Evolutionary conservation across 73 alveolate species (phyloP).

Genomic region (Paramecium bursaria): DNA sequence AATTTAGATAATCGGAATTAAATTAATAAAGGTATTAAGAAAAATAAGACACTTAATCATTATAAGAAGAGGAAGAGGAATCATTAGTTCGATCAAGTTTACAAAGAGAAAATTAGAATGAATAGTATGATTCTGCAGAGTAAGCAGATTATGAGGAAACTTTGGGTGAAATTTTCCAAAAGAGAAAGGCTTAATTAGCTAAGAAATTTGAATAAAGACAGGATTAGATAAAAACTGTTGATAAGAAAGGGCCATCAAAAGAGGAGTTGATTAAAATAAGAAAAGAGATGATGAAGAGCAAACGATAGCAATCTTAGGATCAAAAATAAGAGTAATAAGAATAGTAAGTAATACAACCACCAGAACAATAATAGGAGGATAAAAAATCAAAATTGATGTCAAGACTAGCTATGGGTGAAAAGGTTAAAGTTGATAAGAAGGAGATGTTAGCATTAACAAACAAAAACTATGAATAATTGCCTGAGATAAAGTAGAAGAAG

Average conservation of each 20-base stretch:
- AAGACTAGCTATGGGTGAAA: conserved; percentile 55
- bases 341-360: not conserved
- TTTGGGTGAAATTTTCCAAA: conserved; percentile 44
- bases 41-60: not conserved
- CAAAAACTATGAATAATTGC: conserved; percentile 83
- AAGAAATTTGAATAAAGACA: conserved; percentile 18
- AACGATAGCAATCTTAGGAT: not conserved
- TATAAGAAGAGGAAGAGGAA: conserved; percentile 7
- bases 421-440: conserved; percentile 76
- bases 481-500: conserved; percentile 83
- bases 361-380: not conserved
- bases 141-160: conserved; percentile 53
- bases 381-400: not conserved
- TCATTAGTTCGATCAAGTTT: not conserved
- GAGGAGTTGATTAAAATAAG: conserved; percentile 39
- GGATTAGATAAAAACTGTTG: conserved; percentile 10
- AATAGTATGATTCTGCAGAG: not conserved
- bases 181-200: conserved; percentile 47
- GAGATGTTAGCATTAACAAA: conserved; percentile 82
- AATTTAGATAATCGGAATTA: too few relatives aligned
- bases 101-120: not conserved
- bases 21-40: conserved; percentile 2
- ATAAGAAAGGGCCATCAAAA: conserved; percentile 30
- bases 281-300: conserved; percentile 56
- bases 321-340: conserved; percentile 2